phyloP scores from a whole-genome alignment of 805 yeast species.

The Ogataea nonfermentans region DNA sequence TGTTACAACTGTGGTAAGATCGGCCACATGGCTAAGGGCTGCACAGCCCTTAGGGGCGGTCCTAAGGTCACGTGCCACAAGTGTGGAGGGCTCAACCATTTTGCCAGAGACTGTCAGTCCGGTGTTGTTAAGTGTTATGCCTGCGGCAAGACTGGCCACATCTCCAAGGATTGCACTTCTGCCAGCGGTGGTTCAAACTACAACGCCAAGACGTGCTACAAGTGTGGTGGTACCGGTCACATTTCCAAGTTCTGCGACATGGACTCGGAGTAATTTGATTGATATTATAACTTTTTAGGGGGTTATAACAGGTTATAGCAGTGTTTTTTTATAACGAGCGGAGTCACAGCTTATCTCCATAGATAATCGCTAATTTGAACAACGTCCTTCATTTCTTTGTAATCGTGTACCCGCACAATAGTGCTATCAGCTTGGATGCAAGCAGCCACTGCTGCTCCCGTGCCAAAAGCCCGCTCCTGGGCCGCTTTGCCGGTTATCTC shows the following conservation, averaged over 20 bases:
- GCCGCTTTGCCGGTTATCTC: conserved; percentile 61
- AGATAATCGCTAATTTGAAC: conserved; percentile 71
- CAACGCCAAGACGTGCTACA: conserved; percentile 62
- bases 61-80: conserved; percentile 70
- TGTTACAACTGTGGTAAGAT: conserved; percentile 77
- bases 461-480: conserved; percentile 66
- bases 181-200: conserved; percentile 48
- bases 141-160: conserved; percentile 89
- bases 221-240: conserved; percentile 80
- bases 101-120: conserved; percentile 82
- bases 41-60: conserved; percentile 34
- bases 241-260: conserved; percentile 71
- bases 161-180: conserved; percentile 75
- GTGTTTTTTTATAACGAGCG: conserved; percentile 7
- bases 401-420: conserved; percentile 87
- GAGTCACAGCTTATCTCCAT: conserved; percentile 36
- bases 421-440: conserved; percentile 64
- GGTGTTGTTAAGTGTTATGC: conserved; percentile 79
- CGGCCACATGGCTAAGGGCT: conserved; percentile 82
- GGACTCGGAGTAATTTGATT: conserved; percentile 11
- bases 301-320: conserved; percentile 7
- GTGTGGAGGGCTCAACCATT: conserved; percentile 92
- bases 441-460: conserved; percentile 71
- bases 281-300: neutral
- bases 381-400: conserved; percentile 52